Percentiles rank a stretch among this genome's conserved stretches.
Conservation (phyloP, 495 filamentous ascomycete genomes). For the Aspergillus mulundensis region DNA sequence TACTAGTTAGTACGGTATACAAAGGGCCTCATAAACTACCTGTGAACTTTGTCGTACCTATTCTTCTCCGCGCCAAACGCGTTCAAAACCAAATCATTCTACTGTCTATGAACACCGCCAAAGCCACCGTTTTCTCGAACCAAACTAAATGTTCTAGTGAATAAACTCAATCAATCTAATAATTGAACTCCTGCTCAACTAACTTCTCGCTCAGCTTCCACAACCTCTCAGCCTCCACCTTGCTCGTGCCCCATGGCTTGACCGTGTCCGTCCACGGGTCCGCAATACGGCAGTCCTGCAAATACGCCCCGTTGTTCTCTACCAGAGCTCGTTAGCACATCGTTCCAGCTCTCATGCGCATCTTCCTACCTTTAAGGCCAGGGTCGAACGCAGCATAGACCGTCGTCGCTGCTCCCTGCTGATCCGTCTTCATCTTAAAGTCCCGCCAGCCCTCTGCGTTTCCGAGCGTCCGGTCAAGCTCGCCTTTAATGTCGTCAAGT, state of each 20-base stretch:
- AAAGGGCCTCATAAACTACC: too few species aligned
- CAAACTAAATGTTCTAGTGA: not conserved
- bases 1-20: too few species aligned
- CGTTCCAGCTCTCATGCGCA: conserved; percentile 27
- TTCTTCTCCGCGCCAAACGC: too few species aligned
- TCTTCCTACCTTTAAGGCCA: conserved; percentile 36
- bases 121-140: too few species aligned
- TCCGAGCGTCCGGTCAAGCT: conserved; percentile 14
- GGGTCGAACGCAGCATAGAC: conserved; percentile 57
- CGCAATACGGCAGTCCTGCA: conserved; percentile 1
- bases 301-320: conserved; percentile 2
- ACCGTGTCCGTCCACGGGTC: conserved; percentile 2
- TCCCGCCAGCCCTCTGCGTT: conserved; percentile 30
- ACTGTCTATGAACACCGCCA: too few species aligned
- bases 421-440: conserved; percentile 37
- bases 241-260: conserved; percentile 3
- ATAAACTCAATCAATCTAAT: not conserved
- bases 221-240: conserved; percentile 2
- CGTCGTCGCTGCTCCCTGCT: conserved; percentile 54
- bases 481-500: conserved; percentile 1
- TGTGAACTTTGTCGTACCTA: too few species aligned
- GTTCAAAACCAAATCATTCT: too few species aligned
- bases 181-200: not conserved
- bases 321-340: conserved; percentile 20
- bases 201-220: conserved; percentile 8